Evolutionary conservation across 441 rosid species (phyloP).

Genomic region (Eruca vesicaria): DNA sequence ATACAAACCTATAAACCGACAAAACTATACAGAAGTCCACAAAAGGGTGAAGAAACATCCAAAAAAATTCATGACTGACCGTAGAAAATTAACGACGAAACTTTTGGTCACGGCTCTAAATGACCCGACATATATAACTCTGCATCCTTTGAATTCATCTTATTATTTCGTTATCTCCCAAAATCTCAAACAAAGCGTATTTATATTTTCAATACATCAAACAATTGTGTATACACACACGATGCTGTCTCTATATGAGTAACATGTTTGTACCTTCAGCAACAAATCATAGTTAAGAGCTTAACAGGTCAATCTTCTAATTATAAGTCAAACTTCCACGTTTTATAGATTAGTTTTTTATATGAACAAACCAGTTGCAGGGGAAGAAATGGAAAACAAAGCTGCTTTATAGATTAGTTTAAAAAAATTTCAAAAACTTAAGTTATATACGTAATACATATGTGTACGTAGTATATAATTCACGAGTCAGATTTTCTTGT

Average conservation of each 20-base stretch:
- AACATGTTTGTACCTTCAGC: constrained; percentile 33
- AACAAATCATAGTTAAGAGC: constrained; percentile 5
- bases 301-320: neutral
- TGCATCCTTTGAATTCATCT: constrained; percentile 18
- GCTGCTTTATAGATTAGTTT: no score
- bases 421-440: no score
- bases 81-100: constrained; percentile 25
- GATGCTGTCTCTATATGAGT: constrained; percentile 28
- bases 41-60: constrained; percentile 27
- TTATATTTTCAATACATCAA: constrained; percentile 8
- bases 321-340: no score
- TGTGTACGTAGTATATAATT: no score
- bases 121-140: constrained; percentile 40
- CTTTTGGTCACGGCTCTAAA: constrained; percentile 34
- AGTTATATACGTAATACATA: no score
- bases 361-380: no score
- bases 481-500: neutral
- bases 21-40: constrained; percentile 26
- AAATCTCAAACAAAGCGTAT: constrained; percentile 18
- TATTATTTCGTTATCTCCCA: constrained; percentile 24
- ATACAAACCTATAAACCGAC: constrained; percentile 22
- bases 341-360: no score
- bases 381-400: no score
- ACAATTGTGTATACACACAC: constrained; percentile 6
- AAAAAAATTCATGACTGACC: constrained; percentile 26